Conservation (phyloP, 2,329 filamentous ascomycete species). For the Xylariaceae sp. region DNA sequence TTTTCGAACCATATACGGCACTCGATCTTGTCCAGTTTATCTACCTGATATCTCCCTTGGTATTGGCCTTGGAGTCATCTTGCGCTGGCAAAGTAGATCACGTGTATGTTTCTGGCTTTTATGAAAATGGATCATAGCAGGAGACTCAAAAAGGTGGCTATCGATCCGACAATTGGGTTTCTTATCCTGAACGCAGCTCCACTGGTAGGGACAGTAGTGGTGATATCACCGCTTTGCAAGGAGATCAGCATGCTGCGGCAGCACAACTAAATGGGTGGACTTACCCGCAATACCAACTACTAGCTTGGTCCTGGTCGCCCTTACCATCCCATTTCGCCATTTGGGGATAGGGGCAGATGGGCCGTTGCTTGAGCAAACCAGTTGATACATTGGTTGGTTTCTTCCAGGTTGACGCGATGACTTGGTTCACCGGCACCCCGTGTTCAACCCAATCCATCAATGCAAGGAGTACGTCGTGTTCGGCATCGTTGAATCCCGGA, state of each 20-base stretch:
- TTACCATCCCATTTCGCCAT: slow-evolving; percentile 31
- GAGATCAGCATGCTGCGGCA: background rate
- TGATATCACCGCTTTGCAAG: background rate
- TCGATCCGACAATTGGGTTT: slow-evolving; percentile 14
- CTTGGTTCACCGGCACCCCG: slow-evolving; percentile 24
- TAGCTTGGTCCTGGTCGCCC: slow-evolving; percentile 28
- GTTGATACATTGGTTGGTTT: slow-evolving; percentile 18
- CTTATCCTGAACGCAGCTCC: slow-evolving; percentile 5
- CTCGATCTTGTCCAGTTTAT: too few species aligned
- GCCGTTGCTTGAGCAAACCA: slow-evolving; percentile 39
- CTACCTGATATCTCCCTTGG: too few species aligned
- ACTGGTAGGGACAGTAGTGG: background rate
- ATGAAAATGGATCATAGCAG: too few species aligned
- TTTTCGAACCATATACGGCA: too few species aligned
- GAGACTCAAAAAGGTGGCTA: too few species aligned
- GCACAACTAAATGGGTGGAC: slow-evolving; percentile 4
- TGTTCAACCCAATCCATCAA: slow-evolving; percentile 35
- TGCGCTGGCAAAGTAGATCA: too few species aligned
- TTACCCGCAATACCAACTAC: slow-evolving; percentile 32
- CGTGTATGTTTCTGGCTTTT: too few species aligned
- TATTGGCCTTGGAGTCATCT: too few species aligned
- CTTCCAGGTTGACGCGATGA: slow-evolving; percentile 33
- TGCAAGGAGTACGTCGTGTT: slow-evolving; percentile 34
- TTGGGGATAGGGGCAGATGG: slow-evolving; percentile 39
- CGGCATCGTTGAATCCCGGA: slow-evolving; percentile 30